Conservation (phyloP, 495 filamentous ascomycete genomes). For the Evernia prunastri region DNA sequence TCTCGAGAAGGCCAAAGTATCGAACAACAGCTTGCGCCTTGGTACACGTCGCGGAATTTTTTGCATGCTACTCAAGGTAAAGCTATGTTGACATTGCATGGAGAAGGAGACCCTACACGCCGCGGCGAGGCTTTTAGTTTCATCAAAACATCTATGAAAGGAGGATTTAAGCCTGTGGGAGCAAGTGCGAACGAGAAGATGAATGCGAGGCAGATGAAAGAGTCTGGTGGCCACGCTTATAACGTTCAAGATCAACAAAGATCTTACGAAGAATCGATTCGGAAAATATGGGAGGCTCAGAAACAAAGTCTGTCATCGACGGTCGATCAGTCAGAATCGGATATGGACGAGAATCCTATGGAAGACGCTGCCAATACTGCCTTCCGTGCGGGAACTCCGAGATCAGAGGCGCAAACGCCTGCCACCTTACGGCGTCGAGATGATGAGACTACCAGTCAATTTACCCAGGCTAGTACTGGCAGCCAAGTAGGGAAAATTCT, state of each 20-base stretch:
- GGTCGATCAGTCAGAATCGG: constrained; percentile 55
- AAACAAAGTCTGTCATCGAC: constrained; percentile 65
- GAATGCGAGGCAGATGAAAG: constrained; percentile 73
- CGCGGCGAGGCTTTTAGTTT: constrained; percentile 92
- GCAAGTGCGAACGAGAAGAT: constrained; percentile 84
- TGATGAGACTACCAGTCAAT: constrained; percentile 82
- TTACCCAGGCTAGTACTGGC: constrained; percentile 67
- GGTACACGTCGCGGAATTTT: constrained; percentile 93
- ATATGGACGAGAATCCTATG: constrained; percentile 62
- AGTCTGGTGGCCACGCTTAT: constrained; percentile 90
- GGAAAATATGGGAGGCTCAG: constrained; percentile 84
- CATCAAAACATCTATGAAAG: constrained; percentile 97
- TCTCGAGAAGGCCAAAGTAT: constrained; percentile 61
- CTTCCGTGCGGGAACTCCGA: constrained; percentile 50
- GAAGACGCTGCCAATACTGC: constrained; percentile 40
- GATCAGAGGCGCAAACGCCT: constrained; percentile 56
- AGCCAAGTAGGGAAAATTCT: constrained; percentile 66
- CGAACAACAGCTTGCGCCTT: constrained; percentile 89
- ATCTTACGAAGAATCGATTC: constrained; percentile 81
- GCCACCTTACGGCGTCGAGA: constrained; percentile 46
- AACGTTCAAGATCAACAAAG: constrained; percentile 90
- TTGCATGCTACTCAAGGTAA: constrained; percentile 88
- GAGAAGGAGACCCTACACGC: constrained; percentile 91
- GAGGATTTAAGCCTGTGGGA: constrained; percentile 84
- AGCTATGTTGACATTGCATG: constrained; percentile 92